Conservation (phyloP, 306 rosid species). For the Cercis canadensis region DNA sequence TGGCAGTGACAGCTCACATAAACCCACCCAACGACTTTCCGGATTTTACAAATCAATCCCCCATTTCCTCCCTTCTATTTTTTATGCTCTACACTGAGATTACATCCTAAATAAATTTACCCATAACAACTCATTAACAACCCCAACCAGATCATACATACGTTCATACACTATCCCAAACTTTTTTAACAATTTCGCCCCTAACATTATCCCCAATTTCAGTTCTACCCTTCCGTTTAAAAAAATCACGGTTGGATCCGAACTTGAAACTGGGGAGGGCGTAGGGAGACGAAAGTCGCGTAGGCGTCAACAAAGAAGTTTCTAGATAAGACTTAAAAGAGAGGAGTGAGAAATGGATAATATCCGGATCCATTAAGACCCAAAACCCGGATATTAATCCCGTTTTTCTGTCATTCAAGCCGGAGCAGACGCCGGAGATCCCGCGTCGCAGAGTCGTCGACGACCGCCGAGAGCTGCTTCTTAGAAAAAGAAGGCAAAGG, state of each 20-base stretch:
- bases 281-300: constrained; percentile 15
- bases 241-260: constrained; percentile 72
- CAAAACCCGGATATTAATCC: background rate
- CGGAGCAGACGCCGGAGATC: constrained; percentile 88
- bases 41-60: constrained; percentile 47
- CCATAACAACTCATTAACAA: constrained; percentile 21
- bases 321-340: constrained; percentile 29
- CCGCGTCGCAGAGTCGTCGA: constrained; percentile 80
- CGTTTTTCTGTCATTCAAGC: constrained; percentile 43
- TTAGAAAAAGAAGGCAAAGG: constrained; percentile 81
- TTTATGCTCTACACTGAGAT: background rate
- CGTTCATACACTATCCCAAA: constrained; percentile 10
- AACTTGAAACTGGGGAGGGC: constrained; percentile 39
- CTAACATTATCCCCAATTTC: constrained; percentile 32
- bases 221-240: constrained; percentile 71
- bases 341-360: background rate
- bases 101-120: constrained; percentile 39
- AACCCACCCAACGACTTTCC: constrained; percentile 9
- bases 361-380: constrained; percentile 20
- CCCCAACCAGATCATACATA: constrained; percentile 13
- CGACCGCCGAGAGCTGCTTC: constrained; percentile 44
- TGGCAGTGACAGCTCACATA: constrained; percentile 8
- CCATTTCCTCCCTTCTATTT: background rate
- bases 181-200: constrained; percentile 44
- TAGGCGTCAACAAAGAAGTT: constrained; percentile 1